These are phyloP conservation scores for Populus simonii DNA, from an alignment of 345 rosid genomes.

Conservation along the genomic window DNA sequence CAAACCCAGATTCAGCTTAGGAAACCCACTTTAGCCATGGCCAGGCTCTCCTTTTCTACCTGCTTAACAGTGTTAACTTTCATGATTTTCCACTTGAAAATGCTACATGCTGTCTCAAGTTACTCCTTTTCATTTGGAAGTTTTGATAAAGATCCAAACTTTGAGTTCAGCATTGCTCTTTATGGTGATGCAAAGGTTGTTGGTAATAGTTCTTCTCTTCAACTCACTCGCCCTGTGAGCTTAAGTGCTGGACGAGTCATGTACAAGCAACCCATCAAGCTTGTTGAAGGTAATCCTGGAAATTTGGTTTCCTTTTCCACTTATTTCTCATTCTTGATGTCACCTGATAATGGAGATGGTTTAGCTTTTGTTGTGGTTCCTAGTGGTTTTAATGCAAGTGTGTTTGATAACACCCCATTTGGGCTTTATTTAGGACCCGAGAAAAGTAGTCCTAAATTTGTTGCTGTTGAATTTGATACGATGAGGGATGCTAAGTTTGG, in stretches of 20 bases:
- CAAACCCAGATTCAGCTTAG: slow-evolving; percentile 22
- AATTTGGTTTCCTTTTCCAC: slow-evolving; percentile 56
- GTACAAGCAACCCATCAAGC: slow-evolving; percentile 68
- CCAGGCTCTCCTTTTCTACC: slow-evolving; percentile 32
- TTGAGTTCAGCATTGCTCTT: slow-evolving; percentile 50
- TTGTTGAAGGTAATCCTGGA: slow-evolving; percentile 43
- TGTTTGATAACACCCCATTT: slow-evolving; percentile 39
- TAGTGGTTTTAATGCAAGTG: slow-evolving; percentile 29
- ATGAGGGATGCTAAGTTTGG: slow-evolving; percentile 28
- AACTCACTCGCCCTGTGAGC: slow-evolving; percentile 49
- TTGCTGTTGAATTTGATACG: slow-evolving; percentile 57
- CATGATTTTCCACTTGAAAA: slow-evolving; percentile 32
- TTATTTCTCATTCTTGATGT: slow-evolving; percentile 56
- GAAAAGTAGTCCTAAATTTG: slow-evolving; percentile 21
- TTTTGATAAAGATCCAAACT: slow-evolving; percentile 46
- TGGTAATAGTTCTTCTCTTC: slow-evolving; percentile 48
- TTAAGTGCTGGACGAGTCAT: slow-evolving; percentile 52
- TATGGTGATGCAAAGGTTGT: slow-evolving; percentile 61
- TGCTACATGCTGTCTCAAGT: slow-evolving; percentile 38
- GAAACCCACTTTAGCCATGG: slow-evolving; percentile 45
- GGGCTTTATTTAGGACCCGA: slow-evolving; percentile 42
- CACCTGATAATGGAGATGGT: slow-evolving; percentile 47
- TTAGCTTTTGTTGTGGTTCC: slow-evolving; percentile 69
- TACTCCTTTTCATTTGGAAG: slow-evolving; percentile 48
- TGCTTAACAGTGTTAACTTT: slow-evolving; percentile 29